Percentiles rank a stretch among this genome's conserved stretches.
phyloP scores from a whole-genome alignment of 2,329 filamentous ascomycete genomes.

The Diplodia intermedia region DNA sequence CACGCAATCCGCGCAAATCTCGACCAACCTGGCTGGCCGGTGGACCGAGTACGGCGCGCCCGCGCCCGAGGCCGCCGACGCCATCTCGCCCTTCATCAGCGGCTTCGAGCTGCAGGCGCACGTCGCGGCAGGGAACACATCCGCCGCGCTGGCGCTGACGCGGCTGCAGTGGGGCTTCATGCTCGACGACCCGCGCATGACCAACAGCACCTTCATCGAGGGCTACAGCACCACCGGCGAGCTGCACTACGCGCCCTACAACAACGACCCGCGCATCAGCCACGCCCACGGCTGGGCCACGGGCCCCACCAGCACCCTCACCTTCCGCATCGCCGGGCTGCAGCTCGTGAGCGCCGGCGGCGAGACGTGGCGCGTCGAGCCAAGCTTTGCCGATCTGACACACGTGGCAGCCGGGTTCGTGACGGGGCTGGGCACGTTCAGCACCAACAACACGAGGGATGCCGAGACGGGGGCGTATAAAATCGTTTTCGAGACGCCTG shows the following conservation, averaged over 20 bases:
- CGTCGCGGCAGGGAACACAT: conserved; percentile 55
- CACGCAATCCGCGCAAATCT: conserved; percentile 53
- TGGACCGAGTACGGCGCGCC: conserved; percentile 65
- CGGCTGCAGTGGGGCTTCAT: conserved; percentile 68
- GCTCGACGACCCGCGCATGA: conserved; percentile 63
- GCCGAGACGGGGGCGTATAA: conserved; percentile 2
- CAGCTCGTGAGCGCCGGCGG: conserved; percentile 51
- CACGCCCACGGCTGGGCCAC: conserved; percentile 55
- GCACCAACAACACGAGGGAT: conserved; percentile 40
- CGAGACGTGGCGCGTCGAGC: conserved; percentile 53
- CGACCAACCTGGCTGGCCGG: conserved; percentile 56
- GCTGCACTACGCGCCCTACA: conserved; percentile 54
- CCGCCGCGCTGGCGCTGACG: conserved; percentile 63
- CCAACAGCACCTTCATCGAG: conserved; percentile 65
- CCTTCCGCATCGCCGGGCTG: conserved; percentile 55
- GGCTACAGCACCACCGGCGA: conserved; percentile 64
- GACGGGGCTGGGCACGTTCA: conserved; percentile 50
- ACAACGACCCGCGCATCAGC: conserved; percentile 46
- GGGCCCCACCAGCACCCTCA: conserved; percentile 42
- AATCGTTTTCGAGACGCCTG: conserved; percentile 46
- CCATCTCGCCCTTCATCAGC: conserved; percentile 65
- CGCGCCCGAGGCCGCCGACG: conserved; percentile 62
- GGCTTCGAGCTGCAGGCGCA: conserved; percentile 67
- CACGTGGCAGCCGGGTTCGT: conserved; percentile 55
- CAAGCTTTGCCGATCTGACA: conserved; percentile 54